phyloP scores from a whole-genome alignment of 768 basidiomycete species.

The Termitomyces sp. region DNA sequence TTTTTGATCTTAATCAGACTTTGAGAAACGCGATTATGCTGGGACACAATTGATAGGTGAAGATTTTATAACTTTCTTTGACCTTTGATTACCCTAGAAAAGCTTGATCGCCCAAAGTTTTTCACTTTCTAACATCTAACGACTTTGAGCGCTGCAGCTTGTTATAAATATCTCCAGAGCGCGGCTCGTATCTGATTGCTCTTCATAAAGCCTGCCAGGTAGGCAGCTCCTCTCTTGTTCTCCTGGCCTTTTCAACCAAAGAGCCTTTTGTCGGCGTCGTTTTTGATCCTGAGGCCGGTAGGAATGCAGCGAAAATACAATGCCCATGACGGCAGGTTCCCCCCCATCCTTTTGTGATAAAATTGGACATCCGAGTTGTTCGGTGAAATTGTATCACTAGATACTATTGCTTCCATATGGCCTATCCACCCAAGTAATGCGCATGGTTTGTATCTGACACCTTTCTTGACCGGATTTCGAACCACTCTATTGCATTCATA shows the following conservation, averaged over 20 bases:
- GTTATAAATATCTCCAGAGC: neutral
- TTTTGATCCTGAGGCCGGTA: slow-evolving; percentile 5
- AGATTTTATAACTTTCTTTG: neutral
- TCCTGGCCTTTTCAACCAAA: slow-evolving; percentile 12
- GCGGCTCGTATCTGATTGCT: neutral
- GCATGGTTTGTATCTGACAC: slow-evolving; percentile 29
- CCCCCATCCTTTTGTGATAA: slow-evolving; percentile 46
- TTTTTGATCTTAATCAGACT: neutral
- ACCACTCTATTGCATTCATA: no score
- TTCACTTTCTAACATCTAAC: no score
- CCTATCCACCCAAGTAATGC: slow-evolving; percentile 9
- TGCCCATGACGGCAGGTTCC: slow-evolving; percentile 31
- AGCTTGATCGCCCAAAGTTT: neutral
- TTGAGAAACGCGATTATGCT: neutral
- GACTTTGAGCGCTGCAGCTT: neutral
- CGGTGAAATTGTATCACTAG: slow-evolving; percentile 56
- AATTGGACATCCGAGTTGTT: slow-evolving; percentile 57
- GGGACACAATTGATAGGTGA: neutral
- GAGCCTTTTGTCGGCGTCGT: slow-evolving; percentile 27
- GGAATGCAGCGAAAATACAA: slow-evolving; percentile 1
- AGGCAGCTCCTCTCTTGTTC: neutral
- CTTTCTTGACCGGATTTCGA: slow-evolving; percentile 27
- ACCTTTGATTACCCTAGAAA: no score
- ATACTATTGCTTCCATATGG: slow-evolving; percentile 33
- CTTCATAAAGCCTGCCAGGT: neutral